phyloP scores from a whole-genome alignment of 2,329 filamentous ascomycete genomes.

The Nothopassalora personata region DNA sequence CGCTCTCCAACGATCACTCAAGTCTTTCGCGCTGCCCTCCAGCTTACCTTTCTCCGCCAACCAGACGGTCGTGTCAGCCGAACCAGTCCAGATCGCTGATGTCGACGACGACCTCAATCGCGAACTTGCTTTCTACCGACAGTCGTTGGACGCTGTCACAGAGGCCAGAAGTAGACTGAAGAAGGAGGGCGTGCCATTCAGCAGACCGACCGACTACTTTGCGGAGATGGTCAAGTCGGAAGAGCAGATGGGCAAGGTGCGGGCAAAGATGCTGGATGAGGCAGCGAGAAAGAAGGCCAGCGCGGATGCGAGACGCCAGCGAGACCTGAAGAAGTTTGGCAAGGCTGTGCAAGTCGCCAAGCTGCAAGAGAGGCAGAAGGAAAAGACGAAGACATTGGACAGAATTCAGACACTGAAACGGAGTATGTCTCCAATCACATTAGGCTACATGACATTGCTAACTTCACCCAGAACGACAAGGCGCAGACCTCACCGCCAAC shows the following conservation, averaged over 20 bases:
- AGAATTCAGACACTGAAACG: constrained; percentile 94
- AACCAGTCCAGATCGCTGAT: constrained; percentile 69
- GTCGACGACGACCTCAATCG: constrained; percentile 87
- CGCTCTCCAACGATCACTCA: constrained; percentile 73
- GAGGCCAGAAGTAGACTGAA: constrained; percentile 68
- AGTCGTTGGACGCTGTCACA: constrained; percentile 74
- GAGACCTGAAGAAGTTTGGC: constrained; percentile 97
- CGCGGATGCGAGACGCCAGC: constrained; percentile 81
- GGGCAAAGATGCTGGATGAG: constrained; percentile 86
- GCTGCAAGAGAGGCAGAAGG: constrained; percentile 87
- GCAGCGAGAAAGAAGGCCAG: constrained; percentile 88
- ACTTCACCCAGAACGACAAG: constrained; percentile 67
- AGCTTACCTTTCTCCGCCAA: constrained; percentile 75
- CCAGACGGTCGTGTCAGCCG: constrained; percentile 66
- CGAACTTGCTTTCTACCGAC: constrained; percentile 88
- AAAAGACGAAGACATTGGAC: constrained; percentile 86
- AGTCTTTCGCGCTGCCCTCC: constrained; percentile 68
- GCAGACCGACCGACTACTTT: constrained; percentile 89
- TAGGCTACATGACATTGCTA: constrained; percentile 11
- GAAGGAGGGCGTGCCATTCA: constrained; percentile 78
- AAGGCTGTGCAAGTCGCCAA: constrained; percentile 97
- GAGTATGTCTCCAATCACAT: constrained; percentile 57
- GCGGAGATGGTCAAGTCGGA: constrained; percentile 99
- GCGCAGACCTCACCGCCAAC: constrained; percentile 59
- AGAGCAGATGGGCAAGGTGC: constrained; percentile 96